phyloP scores from a whole-genome alignment of 2,329 filamentous ascomycete genomes.

The Fusarium oligoseptatum region DNA sequence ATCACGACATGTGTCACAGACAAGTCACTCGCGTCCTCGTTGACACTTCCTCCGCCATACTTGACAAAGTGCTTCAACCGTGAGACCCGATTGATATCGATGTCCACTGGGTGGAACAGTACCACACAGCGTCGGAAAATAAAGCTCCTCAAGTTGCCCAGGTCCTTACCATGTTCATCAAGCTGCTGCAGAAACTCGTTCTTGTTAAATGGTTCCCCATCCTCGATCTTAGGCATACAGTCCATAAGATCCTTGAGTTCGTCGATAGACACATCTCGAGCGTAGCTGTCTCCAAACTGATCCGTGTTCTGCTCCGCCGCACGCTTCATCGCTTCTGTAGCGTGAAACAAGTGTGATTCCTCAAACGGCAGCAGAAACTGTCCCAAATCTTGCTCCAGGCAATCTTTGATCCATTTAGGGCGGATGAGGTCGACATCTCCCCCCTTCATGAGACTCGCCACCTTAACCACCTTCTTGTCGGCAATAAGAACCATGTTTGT shows the following conservation, averaged over 20 bases:
- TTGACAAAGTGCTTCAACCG: slow-evolving; percentile 68
- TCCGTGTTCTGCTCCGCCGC: slow-evolving; percentile 76
- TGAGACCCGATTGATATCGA: slow-evolving; percentile 53
- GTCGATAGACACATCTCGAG: slow-evolving; percentile 73
- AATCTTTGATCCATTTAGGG: slow-evolving; percentile 87
- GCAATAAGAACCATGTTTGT: slow-evolving; percentile 79
- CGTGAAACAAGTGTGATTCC: slow-evolving; percentile 78
- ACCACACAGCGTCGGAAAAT: slow-evolving; percentile 65
- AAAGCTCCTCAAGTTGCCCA: slow-evolving; percentile 63
- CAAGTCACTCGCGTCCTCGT: slow-evolving; percentile 62
- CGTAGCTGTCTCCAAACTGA: slow-evolving; percentile 85
- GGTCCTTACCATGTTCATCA: slow-evolving; percentile 66
- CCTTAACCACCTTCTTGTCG: slow-evolving; percentile 85
- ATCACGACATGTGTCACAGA: slow-evolving; percentile 80
- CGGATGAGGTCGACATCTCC: slow-evolving; percentile 79
- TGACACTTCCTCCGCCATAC: slow-evolving; percentile 77
- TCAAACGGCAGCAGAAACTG: slow-evolving; percentile 74
- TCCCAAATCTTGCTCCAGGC: slow-evolving; percentile 70
- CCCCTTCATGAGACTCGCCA: slow-evolving; percentile 83
- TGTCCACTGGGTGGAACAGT: slow-evolving; percentile 53
- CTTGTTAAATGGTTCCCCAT: slow-evolving; percentile 57
- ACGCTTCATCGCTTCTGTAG: slow-evolving; percentile 66
- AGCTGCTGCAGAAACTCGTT: slow-evolving; percentile 66
- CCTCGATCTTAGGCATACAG: slow-evolving; percentile 64
- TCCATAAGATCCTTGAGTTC: slow-evolving; percentile 70